These are phyloP conservation scores for Backusella mclennaniae DNA, from an alignment of 192 early-diverging fungal species.

Conservation along the genomic window DNA sequence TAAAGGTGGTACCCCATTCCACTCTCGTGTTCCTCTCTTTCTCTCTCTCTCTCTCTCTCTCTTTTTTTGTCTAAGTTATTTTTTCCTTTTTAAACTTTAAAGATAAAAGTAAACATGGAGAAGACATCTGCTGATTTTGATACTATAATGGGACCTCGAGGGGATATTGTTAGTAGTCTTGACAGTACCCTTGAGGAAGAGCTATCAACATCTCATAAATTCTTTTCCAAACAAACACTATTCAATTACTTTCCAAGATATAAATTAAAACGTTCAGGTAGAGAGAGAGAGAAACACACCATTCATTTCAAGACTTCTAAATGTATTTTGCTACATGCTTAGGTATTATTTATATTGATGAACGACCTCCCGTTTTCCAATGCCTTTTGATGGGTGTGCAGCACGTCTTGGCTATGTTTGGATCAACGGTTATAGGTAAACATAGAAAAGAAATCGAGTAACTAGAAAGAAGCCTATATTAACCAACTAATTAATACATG, in stretches of 20 bases:
- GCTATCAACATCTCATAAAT: slow-evolving; percentile 2
- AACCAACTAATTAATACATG: background rate
- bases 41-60: background rate
- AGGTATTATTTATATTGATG: slow-evolving; percentile 38
- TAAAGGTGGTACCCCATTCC: background rate
- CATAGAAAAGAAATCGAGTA: background rate
- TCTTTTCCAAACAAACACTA: slow-evolving; percentile 6
- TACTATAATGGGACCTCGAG: background rate
- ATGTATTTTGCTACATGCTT: background rate
- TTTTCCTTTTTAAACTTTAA: background rate
- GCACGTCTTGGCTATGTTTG: slow-evolving; percentile 61
- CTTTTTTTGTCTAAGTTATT: background rate
- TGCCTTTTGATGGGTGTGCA: slow-evolving; percentile 47
- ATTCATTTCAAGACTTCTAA: background rate
- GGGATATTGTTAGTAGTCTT: background rate
- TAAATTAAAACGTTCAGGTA: slow-evolving; percentile 32
- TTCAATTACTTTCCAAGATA: slow-evolving; percentile 37
- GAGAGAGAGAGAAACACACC: background rate
- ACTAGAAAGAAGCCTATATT: background rate
- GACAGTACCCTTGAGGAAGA: background rate
- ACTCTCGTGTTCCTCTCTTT: background rate
- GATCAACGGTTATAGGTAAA: slow-evolving; percentile 49
- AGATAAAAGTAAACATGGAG: background rate
- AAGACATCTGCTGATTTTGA: background rate
- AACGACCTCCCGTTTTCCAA: slow-evolving; percentile 37